A percentile compares a stretch with the other conserved stretches of the same genome.
phyloP scores from a whole-genome alignment of 2,329 filamentous ascomycete species.

The Ascocoryne sarcoides region DNA sequence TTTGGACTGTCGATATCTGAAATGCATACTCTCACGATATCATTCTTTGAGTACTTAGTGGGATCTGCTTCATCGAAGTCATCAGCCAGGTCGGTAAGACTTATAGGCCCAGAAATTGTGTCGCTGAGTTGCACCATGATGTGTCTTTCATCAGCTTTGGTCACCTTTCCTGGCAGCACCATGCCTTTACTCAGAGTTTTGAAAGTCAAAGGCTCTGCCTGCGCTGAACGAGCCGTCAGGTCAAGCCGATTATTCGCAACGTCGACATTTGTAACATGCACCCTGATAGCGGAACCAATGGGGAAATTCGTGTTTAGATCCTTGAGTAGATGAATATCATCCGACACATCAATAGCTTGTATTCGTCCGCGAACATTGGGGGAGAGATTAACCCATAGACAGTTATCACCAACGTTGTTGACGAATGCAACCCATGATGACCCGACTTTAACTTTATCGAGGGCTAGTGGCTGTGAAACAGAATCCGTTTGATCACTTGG shows the following conservation, averaged over 20 bases:
- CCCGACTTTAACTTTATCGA: slow-evolving; percentile 65
- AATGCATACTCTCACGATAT: slow-evolving; percentile 80
- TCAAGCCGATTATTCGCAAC: slow-evolving; percentile 67
- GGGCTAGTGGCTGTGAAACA: slow-evolving; percentile 54
- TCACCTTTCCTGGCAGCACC: slow-evolving; percentile 75
- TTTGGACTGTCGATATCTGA: slow-evolving; percentile 72
- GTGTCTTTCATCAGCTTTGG: slow-evolving; percentile 75
- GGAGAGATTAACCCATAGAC: slow-evolving; percentile 84
- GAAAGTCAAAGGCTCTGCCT: slow-evolving; percentile 52
- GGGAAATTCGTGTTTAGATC: slow-evolving; percentile 76
- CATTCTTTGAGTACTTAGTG: slow-evolving; percentile 68
- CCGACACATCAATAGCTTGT: slow-evolving; percentile 72
- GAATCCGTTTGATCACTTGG: slow-evolving; percentile 43
- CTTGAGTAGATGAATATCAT: slow-evolving; percentile 71
- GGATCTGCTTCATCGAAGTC: slow-evolving; percentile 77
- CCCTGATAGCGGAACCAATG: slow-evolving; percentile 77
- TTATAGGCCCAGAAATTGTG: slow-evolving; percentile 66
- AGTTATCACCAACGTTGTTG: slow-evolving; percentile 76
- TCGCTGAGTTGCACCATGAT: slow-evolving; percentile 82
- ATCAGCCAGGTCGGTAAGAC: slow-evolving; percentile 76
- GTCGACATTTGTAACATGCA: slow-evolving; percentile 70
- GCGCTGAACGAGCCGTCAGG: slow-evolving; percentile 64
- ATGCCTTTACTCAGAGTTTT: slow-evolving; percentile 67
- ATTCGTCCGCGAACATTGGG: slow-evolving; percentile 82
- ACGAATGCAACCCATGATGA: slow-evolving; percentile 73